Base-by-base conservation (phyloP, 2,329 filamentous ascomycete genomes). In the Dactylella cylindrospora region DNA sequence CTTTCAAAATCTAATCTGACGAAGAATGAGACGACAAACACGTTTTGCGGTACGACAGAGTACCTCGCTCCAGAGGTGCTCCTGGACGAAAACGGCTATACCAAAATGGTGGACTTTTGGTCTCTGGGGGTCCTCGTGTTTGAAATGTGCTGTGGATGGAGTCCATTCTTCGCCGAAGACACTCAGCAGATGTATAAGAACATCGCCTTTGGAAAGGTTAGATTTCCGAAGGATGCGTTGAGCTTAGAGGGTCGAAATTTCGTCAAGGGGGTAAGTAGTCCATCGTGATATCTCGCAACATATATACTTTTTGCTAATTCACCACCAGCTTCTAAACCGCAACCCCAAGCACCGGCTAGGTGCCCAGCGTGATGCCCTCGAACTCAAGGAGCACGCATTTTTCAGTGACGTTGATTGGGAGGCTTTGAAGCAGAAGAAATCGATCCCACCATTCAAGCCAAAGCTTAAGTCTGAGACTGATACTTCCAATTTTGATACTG, bases 101-200 rank as follows among this genome's bases (percentile, higher is more conserved):
- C 93, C 50, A 97, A 97, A 76, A 97, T 98, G 93, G 93, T 98
- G 5, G 93, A 98, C 73, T 98, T 97, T 73, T 98, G 93, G 93
- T 98, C 93, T 1, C 79, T 98, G 9, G 93, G 93, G 54, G 93
- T 98, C 40, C 79, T 98, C 50, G 93, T 98, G 1, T 98, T 98
- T 70, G 93, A 98, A 74, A 98, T 98, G 93, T 98, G 93, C 77
- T 98, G 93, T 70, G 93, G 93, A 26, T 98, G 93, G 93, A 96
- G 90, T 70, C 93, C 93, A 0, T 98, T 98, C 75, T 98, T 97
- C 69, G 93, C 93, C 53, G 93, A 98, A 71, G 93, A 98, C 71
- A 98, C 93, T 0, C 93, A 98, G 74, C 93, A 98, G 73, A 98
- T 98, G 93, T 98, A 98, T 78, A 98, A 98, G 79, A 98, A 98